Conservation (phyloP, 495 filamentous ascomycete species). For the Xylaria acuta region DNA sequence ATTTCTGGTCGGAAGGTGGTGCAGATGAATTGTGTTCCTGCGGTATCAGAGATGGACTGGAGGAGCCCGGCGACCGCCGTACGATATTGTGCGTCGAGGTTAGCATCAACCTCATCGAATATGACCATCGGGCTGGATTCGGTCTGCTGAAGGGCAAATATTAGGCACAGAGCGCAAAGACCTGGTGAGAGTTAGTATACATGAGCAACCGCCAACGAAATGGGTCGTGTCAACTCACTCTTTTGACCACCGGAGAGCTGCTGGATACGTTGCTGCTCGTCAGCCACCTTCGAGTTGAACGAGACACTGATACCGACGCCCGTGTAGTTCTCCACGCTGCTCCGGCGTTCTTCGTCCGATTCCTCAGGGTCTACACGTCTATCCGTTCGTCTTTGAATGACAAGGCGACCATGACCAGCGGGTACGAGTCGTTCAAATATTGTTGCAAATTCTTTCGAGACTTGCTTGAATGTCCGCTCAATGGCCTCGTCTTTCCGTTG, state of each 20-base stretch:
- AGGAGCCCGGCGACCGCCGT: conserved; percentile 92
- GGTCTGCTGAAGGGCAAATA: conserved; percentile 98
- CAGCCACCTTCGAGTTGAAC: conserved; percentile 94
- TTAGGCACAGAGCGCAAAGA: conserved; percentile 91
- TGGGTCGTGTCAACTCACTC: conserved; percentile 62
- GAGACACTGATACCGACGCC: conserved; percentile 98
- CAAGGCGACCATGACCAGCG: conserved; percentile 85
- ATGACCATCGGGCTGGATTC: conserved; percentile 98
- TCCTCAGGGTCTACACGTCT: conserved; percentile 67
- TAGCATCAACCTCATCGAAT: conserved; percentile 99
- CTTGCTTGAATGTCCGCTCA: conserved; percentile 97
- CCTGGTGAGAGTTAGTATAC: conserved; percentile 57
- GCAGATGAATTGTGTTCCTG: conserved; percentile 73
- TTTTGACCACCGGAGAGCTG: conserved; percentile 98
- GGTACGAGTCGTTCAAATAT: conserved; percentile 97
- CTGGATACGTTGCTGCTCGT: conserved; percentile 97
- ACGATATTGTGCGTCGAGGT: conserved; percentile 95
- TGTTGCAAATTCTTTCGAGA: conserved; percentile 85
- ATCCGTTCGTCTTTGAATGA: conserved; percentile 92
- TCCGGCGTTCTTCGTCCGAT: conserved; percentile 68
- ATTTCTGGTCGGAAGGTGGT: conserved; percentile 99
- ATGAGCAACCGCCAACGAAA: conserved; percentile 9
- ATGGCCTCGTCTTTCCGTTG: conserved; percentile 96
- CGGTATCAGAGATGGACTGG: conserved; percentile 70
- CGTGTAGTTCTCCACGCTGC: conserved; percentile 91